phyloP scores from a whole-genome alignment of 176 grass and related monocot genomes.

The Otatea glauca region DNA sequence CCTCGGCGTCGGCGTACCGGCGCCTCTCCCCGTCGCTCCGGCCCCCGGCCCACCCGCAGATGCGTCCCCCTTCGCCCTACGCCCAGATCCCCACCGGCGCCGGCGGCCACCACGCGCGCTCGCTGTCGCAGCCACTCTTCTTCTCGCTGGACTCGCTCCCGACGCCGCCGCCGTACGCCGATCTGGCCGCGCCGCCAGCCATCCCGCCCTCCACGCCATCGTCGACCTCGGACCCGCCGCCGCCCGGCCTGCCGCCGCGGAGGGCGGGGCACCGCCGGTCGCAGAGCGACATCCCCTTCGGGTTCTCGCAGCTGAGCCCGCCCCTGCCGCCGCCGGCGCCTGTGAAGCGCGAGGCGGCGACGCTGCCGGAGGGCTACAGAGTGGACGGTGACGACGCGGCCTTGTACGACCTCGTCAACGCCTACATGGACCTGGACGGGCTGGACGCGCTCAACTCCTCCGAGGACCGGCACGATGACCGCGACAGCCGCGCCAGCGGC shows the following conservation, averaged over 20 bases:
- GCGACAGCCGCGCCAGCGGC: slow-evolving; percentile 59
- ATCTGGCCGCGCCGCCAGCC: slow-evolving; percentile 43
- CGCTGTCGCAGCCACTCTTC: slow-evolving; percentile 75
- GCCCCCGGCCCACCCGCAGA: slow-evolving; percentile 55
- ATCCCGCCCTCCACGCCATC: slow-evolving; percentile 47
- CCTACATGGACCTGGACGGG: slow-evolving; percentile 91
- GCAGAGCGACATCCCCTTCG: slow-evolving; percentile 83
- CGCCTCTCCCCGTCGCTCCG: slow-evolving; percentile 53
- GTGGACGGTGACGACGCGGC: slow-evolving; percentile 48
- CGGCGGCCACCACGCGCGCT: slow-evolving; percentile 62
- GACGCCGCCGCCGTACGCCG: slow-evolving; percentile 59
- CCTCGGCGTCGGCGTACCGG: slow-evolving; percentile 26
- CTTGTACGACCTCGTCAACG: slow-evolving; percentile 75
- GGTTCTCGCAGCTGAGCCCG: slow-evolving; percentile 58
- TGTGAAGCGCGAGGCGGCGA: slow-evolving; percentile 53
- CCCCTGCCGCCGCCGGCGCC: slow-evolving; percentile 50
- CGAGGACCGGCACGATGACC: slow-evolving; percentile 60
- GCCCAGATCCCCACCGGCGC: slow-evolving; percentile 61
- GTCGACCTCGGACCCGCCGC: slow-evolving; percentile 52
- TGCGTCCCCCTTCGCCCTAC: slow-evolving; percentile 53
- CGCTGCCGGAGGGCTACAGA: slow-evolving; percentile 31
- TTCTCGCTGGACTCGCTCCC: slow-evolving; percentile 80
- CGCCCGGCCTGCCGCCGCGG: slow-evolving; percentile 65
- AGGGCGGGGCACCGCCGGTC: slow-evolving; percentile 66
- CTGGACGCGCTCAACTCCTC: slow-evolving; percentile 82